Evolutionary conservation across 1,284 basidiomycete species (phyloP), one percentile per base, ranked within the genome.

Genomic region (Trametes pubescens): DNA sequence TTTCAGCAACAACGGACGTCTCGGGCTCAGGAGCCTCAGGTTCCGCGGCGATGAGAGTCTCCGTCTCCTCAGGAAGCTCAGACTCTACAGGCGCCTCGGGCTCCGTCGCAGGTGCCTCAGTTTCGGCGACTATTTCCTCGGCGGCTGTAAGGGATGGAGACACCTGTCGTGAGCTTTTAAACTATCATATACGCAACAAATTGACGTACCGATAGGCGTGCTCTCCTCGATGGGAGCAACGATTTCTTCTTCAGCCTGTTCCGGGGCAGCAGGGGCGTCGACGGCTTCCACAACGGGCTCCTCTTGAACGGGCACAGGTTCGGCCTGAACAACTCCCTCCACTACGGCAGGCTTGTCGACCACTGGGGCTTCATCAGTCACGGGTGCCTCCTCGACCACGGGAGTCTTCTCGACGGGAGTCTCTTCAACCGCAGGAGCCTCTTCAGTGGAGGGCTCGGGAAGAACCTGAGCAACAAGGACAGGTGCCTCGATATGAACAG

Each of bases 401-500:
- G 54, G 53, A 5, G 54, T 10, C 26, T 60, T 53, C 43, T 51
- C 60, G 5, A 47, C 49, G 21, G n/a, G 34, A 16, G 61, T 2
- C 13, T n/a, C 24, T 11, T 16, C 24, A 13, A 10, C 48, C 26
- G 13, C 48, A 32, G 48, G 48, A 4, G 48, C 29, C n/a, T 10
- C 22, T 49, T 40, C 21, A 24, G 56, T 10, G 10, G 32, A 24
- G 37, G 14, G 11, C 37, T 32, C 49, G 16, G 24, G 43, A 16
- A 58, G 4, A 49, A 32, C 26, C 6, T 21, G 16, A 11, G 4
- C 49, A 11, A 13, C 49, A 5, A 4, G 9, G 16, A 24, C 32
- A 7, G 49, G 22, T 6, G 43, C 56, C 49, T 67, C 63, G 4
- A 35, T 16, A 6, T 35, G 40, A 32, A 35, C 61, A 11, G 55